Conservation (phyloP, 1,284 basidiomycete genomes). For the Sporisorium exsertum region DNA sequence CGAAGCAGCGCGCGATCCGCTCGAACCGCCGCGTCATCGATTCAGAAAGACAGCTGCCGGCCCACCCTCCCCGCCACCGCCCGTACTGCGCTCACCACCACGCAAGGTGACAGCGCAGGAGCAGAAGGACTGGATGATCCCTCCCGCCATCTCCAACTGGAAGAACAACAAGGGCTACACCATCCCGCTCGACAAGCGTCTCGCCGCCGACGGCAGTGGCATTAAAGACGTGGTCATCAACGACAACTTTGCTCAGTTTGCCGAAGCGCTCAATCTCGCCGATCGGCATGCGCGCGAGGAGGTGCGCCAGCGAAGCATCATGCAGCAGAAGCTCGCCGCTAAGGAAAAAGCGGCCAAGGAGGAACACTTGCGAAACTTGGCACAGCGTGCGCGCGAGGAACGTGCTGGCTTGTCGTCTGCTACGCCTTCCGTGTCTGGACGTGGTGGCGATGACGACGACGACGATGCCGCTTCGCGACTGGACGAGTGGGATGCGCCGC, state of each 20-base stretch:
- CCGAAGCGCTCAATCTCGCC: conserved; percentile 94
- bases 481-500: conserved; percentile 26
- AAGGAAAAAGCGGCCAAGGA: conserved; percentile 98
- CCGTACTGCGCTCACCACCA: conserved; percentile 94
- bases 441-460: conserved; percentile 24
- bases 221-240: conserved; percentile 99
- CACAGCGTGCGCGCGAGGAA: conserved; percentile 94
- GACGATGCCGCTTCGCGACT: conserved; percentile 23
- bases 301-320: conserved; percentile 91
- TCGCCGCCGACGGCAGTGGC: conserved; percentile 96
- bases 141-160: conserved; percentile 99
- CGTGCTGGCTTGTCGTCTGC: conserved; percentile 77
- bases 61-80: conserved; percentile 93
- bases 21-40: conserved; percentile 96
- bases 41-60: conserved; percentile 98
- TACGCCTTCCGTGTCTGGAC: conserved; percentile 30
- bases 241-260: conserved; percentile 99
- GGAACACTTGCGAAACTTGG: conserved; percentile 91
- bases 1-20: conserved; percentile 80
- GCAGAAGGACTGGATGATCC: conserved; percentile 99
- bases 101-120: conserved; percentile 94
- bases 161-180: conserved; percentile 99
- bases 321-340: conserved; percentile 97
- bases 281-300: conserved; percentile 98
- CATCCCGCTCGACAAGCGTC: conserved; percentile 95